Evolutionary conservation across 2,329 filamentous ascomycete species (phyloP).

Genomic region (Fusarium hostae): DNA sequence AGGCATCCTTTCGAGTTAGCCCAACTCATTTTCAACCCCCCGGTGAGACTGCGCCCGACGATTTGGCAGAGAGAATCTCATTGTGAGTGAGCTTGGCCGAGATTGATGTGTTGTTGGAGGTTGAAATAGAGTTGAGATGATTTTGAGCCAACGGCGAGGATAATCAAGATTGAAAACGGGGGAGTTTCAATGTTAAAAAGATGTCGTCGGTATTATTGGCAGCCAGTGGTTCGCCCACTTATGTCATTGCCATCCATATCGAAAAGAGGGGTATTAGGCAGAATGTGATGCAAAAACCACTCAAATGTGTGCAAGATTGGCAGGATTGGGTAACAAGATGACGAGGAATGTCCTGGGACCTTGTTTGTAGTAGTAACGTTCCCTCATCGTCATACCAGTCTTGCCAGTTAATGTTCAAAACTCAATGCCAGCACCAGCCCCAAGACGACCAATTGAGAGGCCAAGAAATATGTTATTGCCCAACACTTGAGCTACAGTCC

Average conservation of each 20-base stretch:
- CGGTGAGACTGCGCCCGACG: not conserved
- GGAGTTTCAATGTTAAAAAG: not conserved
- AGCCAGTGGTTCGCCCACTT: conserved; percentile 19
- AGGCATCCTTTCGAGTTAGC: conserved; percentile 24
- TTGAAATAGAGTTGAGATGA: conserved; percentile 8
- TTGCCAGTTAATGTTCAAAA: not conserved
- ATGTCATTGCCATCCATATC: not conserved
- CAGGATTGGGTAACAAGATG: not conserved
- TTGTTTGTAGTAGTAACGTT: not conserved
- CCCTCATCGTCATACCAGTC: not conserved
- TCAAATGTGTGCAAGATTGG: not conserved
- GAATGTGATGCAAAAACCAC: not conserved
- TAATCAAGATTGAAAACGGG: conserved; percentile 12
- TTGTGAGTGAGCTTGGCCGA: not conserved
- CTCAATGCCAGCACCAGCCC: not conserved
- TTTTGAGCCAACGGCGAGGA: not conserved
- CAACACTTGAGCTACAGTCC: not conserved
- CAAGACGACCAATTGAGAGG: not conserved
- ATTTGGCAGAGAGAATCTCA: not conserved
- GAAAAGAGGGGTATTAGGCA: conserved; percentile 8
- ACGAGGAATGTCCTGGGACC: not conserved
- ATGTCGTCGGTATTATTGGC: not conserved
- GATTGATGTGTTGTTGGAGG: not conserved
- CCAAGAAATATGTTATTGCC: not conserved
- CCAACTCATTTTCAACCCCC: conserved; percentile 35